phyloP scores from a whole-genome alignment of 2,329 filamentous ascomycete species.

The Calonectria multiphialidica region DNA sequence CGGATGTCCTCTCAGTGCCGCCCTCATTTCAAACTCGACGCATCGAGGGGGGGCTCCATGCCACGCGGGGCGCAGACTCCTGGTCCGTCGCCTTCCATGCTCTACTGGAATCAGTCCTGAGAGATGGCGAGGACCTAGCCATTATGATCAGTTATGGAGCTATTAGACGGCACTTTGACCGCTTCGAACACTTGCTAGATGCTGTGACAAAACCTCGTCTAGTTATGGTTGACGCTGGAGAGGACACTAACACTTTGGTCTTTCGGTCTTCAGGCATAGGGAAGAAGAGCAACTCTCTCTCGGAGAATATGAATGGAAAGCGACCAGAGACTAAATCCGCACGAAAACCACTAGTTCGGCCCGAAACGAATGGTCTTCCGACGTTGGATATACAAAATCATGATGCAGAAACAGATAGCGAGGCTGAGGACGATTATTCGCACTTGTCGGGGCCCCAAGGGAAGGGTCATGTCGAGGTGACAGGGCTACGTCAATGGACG shows the following conservation, averaged over 20 bases:
- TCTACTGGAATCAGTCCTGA: conserved; percentile 66
- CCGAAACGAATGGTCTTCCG: background rate
- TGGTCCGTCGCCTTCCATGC: conserved; percentile 71
- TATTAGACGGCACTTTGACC: conserved; percentile 64
- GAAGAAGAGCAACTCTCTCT: conserved; percentile 5
- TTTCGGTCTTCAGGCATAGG: conserved; percentile 11
- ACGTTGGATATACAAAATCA: conserved; percentile 5
- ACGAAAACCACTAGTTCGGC: background rate
- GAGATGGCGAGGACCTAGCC: conserved; percentile 71
- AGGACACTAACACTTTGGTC: conserved; percentile 64
- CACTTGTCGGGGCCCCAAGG: conserved; percentile 4
- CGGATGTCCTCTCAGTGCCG: conserved; percentile 42
- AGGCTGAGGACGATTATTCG: conserved; percentile 2
- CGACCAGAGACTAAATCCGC: conserved; percentile 11
- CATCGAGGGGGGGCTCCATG: conserved; percentile 39
- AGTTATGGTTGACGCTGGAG: conserved; percentile 65
- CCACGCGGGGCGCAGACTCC: conserved; percentile 46
- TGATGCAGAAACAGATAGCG: conserved; percentile 20
- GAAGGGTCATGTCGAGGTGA: conserved; percentile 50
- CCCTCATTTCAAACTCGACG: conserved; percentile 30
- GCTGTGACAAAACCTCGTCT: conserved; percentile 64
- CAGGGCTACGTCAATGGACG: conserved; percentile 70
- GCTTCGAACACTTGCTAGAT: conserved; percentile 63
- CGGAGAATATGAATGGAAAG: conserved; percentile 9
- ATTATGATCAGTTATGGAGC: conserved; percentile 68